Conservation (phyloP, 768 basidiomycete genomes). For the Termitomyces sp. region DNA sequence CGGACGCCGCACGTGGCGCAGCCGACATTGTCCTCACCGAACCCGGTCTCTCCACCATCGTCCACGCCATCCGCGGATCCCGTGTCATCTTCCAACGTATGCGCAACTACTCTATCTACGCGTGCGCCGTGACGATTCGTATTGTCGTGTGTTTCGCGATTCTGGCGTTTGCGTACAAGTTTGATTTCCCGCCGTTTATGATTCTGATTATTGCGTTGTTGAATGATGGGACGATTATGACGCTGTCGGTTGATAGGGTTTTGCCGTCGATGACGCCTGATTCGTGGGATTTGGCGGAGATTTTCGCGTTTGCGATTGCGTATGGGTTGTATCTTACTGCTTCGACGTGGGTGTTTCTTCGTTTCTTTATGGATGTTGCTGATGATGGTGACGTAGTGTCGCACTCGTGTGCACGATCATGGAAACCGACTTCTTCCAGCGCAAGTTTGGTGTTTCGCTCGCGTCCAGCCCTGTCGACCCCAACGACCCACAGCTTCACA, state of each 20-base stretch:
- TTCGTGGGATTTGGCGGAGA: conserved; percentile 94
- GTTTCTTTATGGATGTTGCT: conserved; percentile 7
- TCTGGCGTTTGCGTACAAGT: conserved; percentile 93
- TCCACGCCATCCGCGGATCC: conserved; percentile 97
- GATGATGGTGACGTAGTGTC: conserved; percentile 39
- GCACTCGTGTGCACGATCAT: conserved; percentile 81
- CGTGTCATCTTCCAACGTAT: conserved; percentile 99
- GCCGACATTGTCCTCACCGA: conserved; percentile 98
- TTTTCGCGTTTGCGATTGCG: conserved; percentile 92
- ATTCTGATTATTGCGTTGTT: conserved; percentile 95
- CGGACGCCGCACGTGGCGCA: conserved; percentile 97
- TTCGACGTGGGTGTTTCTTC: conserved; percentile 67
- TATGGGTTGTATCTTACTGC: conserved; percentile 92
- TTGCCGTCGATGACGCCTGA: conserved; percentile 91
- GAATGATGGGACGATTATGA: conserved; percentile 99
- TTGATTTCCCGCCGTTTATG: conserved; percentile 99
- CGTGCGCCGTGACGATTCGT: conserved; percentile 95
- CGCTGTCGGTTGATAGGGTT: conserved; percentile 92
- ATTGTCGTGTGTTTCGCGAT: conserved; percentile 97
- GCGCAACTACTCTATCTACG: conserved; percentile 98
- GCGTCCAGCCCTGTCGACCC: conserved; percentile 30
- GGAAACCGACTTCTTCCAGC: conserved; percentile 86
- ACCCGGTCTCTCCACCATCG: conserved; percentile 98
- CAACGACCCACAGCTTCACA: conserved; percentile 79
- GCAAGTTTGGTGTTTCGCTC: conserved; percentile 75